Percentiles rank a stretch among this genome's conserved stretches.
These are phyloP conservation scores for Corinectria fuckeliana DNA, from an alignment of 2,329 filamentous ascomycete genomes.

Conservation along the genomic window DNA sequence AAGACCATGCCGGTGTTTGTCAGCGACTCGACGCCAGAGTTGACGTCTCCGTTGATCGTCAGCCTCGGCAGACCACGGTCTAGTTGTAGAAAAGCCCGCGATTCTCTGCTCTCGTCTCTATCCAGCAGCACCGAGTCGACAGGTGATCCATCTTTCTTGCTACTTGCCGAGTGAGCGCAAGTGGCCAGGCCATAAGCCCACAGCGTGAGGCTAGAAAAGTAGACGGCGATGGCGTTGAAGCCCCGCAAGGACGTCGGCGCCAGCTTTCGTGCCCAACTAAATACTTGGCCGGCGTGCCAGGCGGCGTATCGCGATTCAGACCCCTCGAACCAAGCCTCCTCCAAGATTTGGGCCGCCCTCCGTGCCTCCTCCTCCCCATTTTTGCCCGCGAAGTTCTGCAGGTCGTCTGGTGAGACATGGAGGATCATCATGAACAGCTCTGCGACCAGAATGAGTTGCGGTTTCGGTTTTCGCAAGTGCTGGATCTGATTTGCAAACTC, in stretches of 20 bases:
- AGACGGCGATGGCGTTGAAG: conserved; percentile 34
- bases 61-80: conserved; percentile 27
- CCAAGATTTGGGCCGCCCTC: conserved; percentile 22
- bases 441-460: conserved; percentile 28
- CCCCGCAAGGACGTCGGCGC: conserved; percentile 27
- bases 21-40: conserved; percentile 24
- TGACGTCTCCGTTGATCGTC: conserved; percentile 17
- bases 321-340: conserved; percentile 23
- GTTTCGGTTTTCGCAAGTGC: conserved; percentile 4
- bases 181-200: conserved; percentile 32
- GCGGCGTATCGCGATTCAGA: conserved; percentile 31
- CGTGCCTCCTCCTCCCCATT: conserved; percentile 32
- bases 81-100: conserved; percentile 26
- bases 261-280: conserved; percentile 30
- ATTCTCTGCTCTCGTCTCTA: conserved; percentile 24
- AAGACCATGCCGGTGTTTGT: conserved; percentile 23
- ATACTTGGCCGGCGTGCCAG: conserved; percentile 36
- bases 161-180: conserved; percentile 9
- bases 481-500: conserved; percentile 27
- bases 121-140: conserved; percentile 26
- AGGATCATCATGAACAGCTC: conserved; percentile 37
- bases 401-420: conserved; percentile 31
- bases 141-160: conserved; percentile 7
- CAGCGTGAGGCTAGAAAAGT: conserved; percentile 31
- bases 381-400: conserved; percentile 29